These are phyloP conservation scores for Pseudopithomyces maydicus DNA, from an alignment of 2,329 filamentous ascomycete genomes.

Conservation along the genomic window DNA sequence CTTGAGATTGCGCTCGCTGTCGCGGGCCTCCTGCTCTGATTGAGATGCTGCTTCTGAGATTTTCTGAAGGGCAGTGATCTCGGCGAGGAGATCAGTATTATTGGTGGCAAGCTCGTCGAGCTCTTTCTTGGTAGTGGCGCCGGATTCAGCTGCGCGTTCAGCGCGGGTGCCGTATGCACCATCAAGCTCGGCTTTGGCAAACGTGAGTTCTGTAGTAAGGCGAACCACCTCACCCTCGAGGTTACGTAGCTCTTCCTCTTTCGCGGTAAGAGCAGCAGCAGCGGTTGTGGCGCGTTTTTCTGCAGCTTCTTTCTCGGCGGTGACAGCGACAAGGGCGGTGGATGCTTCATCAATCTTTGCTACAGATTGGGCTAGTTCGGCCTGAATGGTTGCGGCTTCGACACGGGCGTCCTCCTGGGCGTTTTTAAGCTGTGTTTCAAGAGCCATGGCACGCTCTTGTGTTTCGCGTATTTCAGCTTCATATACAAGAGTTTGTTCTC, in stretches of 20 bases:
- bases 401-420: conserved; percentile 43
- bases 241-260: conserved; percentile 42
- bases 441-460: conserved; percentile 36
- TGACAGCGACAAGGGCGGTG: conserved; percentile 30
- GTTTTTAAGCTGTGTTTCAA: conserved; percentile 40
- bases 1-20: conserved; percentile 58
- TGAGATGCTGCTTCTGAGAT: conserved; percentile 42
- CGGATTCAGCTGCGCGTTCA: conserved; percentile 70
- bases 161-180: conserved; percentile 85
- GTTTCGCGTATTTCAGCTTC: conserved; percentile 39
- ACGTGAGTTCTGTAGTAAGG: conserved; percentile 80
- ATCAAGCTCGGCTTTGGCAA: conserved; percentile 88
- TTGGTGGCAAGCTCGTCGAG: conserved; percentile 60
- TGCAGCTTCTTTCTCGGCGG: conserved; percentile 37
- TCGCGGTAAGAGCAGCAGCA: conserved; percentile 33
- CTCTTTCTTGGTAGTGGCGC: conserved; percentile 62
- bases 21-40: conserved; percentile 40
- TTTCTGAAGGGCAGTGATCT: conserved; percentile 50
- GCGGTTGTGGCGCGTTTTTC: conserved; percentile 36
- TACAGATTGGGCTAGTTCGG: conserved; percentile 41
- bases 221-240: conserved; percentile 68
- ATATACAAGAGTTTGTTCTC: conserved; percentile 31
- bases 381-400: conserved; percentile 41
- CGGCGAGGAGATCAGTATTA: conserved; percentile 48
- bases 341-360: conserved; percentile 36